A percentile compares a stretch with the other conserved stretches of the same genome.
These are phyloP conservation scores for Russula brevipes DNA, from an alignment of 768 basidiomycete genomes.

Conservation along the genomic window DNA sequence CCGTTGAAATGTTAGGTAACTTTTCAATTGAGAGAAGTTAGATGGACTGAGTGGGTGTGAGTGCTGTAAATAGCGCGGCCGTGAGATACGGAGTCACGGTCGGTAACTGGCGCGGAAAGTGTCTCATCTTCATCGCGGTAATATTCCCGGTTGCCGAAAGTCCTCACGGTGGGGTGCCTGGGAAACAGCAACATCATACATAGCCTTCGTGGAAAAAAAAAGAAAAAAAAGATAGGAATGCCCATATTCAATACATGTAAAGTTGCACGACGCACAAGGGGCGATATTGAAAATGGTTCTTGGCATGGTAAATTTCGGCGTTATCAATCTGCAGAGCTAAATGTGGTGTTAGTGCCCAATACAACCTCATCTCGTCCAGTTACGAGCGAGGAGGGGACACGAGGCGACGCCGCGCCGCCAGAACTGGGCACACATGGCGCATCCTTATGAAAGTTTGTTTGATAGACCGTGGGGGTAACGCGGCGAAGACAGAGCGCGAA, in stretches of 20 bases:
- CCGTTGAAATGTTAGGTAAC: background rate
- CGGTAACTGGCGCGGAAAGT: background rate
- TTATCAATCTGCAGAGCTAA: background rate
- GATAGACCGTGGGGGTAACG: conserved; percentile 2
- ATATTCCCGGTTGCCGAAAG: background rate
- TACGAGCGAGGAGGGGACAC: background rate
- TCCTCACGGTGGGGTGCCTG: conserved; percentile 6
- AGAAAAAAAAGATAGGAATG: background rate
- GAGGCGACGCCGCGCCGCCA: background rate
- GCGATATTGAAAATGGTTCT: background rate
- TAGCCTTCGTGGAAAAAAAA: background rate
- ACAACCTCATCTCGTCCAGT: background rate
- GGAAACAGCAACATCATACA: background rate
- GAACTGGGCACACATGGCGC: background rate
- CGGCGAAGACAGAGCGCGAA: background rate
- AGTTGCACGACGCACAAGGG: background rate
- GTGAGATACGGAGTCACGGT: background rate
- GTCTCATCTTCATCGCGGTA: background rate
- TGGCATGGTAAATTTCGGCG: background rate
- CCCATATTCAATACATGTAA: background rate
- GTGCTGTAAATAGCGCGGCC: background rate
- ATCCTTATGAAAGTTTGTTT: conserved; percentile 5
- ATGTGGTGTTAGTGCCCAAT: background rate
- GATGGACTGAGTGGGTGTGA: background rate
- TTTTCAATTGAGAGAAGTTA: background rate